A percentile compares a stretch with the other conserved stretches of the same genome.
Evolutionary conservation across 2,329 filamentous ascomycete species (phyloP).

Genomic region (Setomelanomma holmii): DNA sequence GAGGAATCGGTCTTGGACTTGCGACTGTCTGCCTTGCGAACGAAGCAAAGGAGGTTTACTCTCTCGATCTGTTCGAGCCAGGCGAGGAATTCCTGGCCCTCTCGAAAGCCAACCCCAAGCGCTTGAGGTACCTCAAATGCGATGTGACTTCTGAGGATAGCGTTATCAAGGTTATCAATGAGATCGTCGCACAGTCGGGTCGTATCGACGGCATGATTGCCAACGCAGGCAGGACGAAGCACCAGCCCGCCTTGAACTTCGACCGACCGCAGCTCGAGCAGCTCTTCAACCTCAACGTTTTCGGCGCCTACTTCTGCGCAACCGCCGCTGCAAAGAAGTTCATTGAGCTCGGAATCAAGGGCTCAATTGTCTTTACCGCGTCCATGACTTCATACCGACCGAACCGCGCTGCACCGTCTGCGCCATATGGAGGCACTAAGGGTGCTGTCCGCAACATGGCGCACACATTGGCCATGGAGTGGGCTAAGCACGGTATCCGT

Average conservation of each 20-base stretch:
- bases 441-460: constrained; percentile 53
- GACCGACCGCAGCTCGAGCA: constrained; percentile 57
- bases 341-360: constrained; percentile 56
- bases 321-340: constrained; percentile 56
- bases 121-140: constrained; percentile 55
- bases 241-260: constrained; percentile 61
- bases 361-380: constrained; percentile 58
- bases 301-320: constrained; percentile 56
- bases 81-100: constrained; percentile 56
- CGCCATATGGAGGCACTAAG: constrained; percentile 55
- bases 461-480: constrained; percentile 75
- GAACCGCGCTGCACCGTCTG: constrained; percentile 60
- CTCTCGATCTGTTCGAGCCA: constrained; percentile 57
- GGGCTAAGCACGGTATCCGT: constrained; percentile 80
- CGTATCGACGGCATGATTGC: constrained; percentile 60
- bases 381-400: constrained; percentile 60
- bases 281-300: constrained; percentile 59
- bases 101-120: constrained; percentile 51
- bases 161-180: constrained; percentile 55
- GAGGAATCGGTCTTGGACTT: constrained; percentile 55
- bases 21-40: constrained; percentile 57
- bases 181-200: constrained; percentile 56
- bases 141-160: constrained; percentile 59
- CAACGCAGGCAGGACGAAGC: constrained; percentile 61
- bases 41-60: constrained; percentile 56